Conservation (phyloP, 2,329 filamentous ascomycete species). For the Neurospora sp. region DNA sequence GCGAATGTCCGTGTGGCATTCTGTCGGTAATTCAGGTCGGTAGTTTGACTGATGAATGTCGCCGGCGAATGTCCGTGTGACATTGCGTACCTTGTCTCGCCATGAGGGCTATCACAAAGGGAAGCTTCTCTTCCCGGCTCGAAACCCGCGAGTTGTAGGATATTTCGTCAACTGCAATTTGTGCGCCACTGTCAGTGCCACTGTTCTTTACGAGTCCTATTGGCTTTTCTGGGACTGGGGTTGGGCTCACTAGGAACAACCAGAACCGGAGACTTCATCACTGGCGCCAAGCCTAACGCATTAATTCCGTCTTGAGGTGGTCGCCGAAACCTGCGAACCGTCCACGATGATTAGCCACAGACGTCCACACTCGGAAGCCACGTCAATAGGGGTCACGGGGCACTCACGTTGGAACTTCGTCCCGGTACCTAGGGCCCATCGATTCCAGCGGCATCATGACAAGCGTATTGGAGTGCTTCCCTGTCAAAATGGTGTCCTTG, state of each 20-base stretch:
- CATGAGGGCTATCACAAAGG: too few relatives aligned
- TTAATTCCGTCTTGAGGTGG: neutral
- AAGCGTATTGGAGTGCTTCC: neutral
- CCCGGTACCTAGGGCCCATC: neutral
- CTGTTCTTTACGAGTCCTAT: neutral
- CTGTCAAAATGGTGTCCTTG: too few relatives aligned
- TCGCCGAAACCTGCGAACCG: neutral
- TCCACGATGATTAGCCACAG: neutral
- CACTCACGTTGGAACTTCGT: neutral
- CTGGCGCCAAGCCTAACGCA: neutral
- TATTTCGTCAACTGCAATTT: neutral
- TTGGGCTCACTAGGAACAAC: slow-evolving; percentile 1
- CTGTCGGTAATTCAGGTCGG: too few relatives aligned
- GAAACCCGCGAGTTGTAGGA: neutral
- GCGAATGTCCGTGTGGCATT: too few relatives aligned
- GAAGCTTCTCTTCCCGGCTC: too few relatives aligned
- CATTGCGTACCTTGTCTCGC: too few relatives aligned
- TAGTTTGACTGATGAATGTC: too few relatives aligned
- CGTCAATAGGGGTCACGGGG: neutral
- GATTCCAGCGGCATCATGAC: slow-evolving; percentile 1
- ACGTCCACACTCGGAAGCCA: neutral
- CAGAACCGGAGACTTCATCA: slow-evolving; percentile 1
- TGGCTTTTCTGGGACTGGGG: neutral
- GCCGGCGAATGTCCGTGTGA: too few relatives aligned
- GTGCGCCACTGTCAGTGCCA: neutral